Conservation (phyloP, 306 rosid genomes). For the Pueraria montana region DNA sequence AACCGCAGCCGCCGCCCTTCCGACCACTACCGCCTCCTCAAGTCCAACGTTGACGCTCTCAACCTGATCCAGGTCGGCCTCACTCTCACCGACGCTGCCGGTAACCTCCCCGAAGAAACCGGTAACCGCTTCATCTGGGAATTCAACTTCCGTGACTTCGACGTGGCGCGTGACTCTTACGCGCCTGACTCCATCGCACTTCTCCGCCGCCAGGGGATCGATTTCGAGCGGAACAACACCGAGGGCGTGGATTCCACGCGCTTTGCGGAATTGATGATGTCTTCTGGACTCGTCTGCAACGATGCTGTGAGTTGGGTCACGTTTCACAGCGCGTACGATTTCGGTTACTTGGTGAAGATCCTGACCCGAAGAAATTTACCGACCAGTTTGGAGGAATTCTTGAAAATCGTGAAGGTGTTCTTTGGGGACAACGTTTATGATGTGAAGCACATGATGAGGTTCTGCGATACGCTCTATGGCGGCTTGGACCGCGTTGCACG, state of each 20-base stretch:
- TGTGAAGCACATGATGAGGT: slow-evolving; percentile 74
- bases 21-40: slow-evolving; percentile 68
- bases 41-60: slow-evolving; percentile 75
- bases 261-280: slow-evolving; percentile 67
- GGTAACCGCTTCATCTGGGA: slow-evolving; percentile 67
- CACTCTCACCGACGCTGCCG: slow-evolving; percentile 68
- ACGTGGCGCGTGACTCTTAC: slow-evolving; percentile 60
- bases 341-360: slow-evolving; percentile 79
- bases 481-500: slow-evolving; percentile 77
- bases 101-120: slow-evolving; percentile 65
- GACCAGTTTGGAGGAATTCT: slow-evolving; percentile 56
- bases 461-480: slow-evolving; percentile 70
- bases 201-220: slow-evolving; percentile 69
- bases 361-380: slow-evolving; percentile 61
- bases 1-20: slow-evolving; percentile 52
- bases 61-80: slow-evolving; percentile 80
- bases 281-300: slow-evolving; percentile 69
- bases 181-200: slow-evolving; percentile 75
- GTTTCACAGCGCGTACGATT: slow-evolving; percentile 77
- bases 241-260: slow-evolving; percentile 55
- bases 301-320: slow-evolving; percentile 74
- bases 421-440: slow-evolving; percentile 75
- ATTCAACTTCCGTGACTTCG: slow-evolving; percentile 77
- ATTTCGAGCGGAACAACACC: slow-evolving; percentile 57
- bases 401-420: slow-evolving; percentile 48